These are phyloP conservation scores for Gillenia trifoliata DNA, from an alignment of 306 rosid genomes.

Conservation along the genomic window DNA sequence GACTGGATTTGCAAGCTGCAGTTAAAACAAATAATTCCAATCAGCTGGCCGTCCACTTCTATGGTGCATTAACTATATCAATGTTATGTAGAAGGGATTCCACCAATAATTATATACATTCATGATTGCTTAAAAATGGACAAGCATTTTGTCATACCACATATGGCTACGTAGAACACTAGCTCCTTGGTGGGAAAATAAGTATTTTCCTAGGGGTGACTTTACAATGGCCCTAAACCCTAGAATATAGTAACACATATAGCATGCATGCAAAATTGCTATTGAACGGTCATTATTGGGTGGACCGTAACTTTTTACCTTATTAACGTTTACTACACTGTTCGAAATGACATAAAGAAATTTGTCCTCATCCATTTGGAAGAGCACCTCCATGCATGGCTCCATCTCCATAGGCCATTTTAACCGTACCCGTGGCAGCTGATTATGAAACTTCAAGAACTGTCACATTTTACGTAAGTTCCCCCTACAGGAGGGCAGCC, in stretches of 20 bases:
- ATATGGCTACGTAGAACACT: background rate
- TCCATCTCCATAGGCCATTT: background rate
- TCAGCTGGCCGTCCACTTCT: background rate
- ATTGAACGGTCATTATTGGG: background rate
- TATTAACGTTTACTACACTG: conserved; percentile 30
- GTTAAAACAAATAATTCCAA: background rate
- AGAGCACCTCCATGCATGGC: conserved; percentile 23
- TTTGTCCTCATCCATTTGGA: conserved; percentile 54
- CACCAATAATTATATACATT: background rate
- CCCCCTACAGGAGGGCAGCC: conserved; percentile 24
- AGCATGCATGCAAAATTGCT: conserved; percentile 12
- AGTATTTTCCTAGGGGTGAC: background rate
- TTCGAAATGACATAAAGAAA: conserved; percentile 52
- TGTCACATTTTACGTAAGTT: conserved; percentile 14
- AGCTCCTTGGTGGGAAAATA: background rate
- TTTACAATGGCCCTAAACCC: background rate
- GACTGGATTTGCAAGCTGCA: background rate
- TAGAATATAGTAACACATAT: background rate
- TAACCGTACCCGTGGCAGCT: conserved; percentile 38
- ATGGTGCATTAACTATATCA: background rate
- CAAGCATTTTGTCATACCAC: background rate
- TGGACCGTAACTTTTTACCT: conserved; percentile 18
- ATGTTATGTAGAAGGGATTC: background rate
- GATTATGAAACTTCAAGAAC: conserved; percentile 3
- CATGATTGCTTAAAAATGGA: background rate